These are phyloP conservation scores for Fraxinus dipetala DNA, from an alignment of 305 asterid species.

Conservation along the genomic window DNA sequence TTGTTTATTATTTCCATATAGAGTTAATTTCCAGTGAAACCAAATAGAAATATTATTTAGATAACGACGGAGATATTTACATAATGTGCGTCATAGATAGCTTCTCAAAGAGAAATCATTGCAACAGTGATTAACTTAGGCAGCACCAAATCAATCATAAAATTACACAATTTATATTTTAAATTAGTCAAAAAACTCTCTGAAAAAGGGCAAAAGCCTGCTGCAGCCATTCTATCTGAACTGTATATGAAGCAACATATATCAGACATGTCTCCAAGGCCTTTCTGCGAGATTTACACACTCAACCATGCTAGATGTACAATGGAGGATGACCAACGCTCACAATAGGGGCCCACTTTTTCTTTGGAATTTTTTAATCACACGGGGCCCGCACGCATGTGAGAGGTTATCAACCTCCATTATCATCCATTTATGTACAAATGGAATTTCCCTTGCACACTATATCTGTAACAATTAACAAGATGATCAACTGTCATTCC, in stretches of 20 bases:
- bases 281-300: slow-evolving; percentile 77
- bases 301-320: slow-evolving; percentile 11
- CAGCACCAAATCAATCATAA: background rate
- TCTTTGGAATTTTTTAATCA: too few relatives aligned
- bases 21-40: background rate
- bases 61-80: slow-evolving; percentile 68
- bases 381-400: too few relatives aligned
- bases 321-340: too few relatives aligned
- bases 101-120: background rate
- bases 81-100: slow-evolving; percentile 28
- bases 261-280: slow-evolving; percentile 85
- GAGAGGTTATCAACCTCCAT: too few relatives aligned
- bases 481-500: slow-evolving; percentile 85
- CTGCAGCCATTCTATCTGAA: background rate
- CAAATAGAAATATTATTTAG: slow-evolving; percentile 44
- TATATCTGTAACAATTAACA: slow-evolving; percentile 65
- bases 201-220: background rate
- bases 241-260: background rate
- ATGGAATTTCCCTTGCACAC: background rate
- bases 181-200: background rate
- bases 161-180: slow-evolving; percentile 8
- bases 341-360: too few relatives aligned
- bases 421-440: too few relatives aligned
- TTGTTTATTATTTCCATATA: background rate
- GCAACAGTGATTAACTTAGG: background rate